Evolutionary conservation across 1,139 yeast genomes (phyloP), one percentile per base, ranked within the genome.

Genomic region (Kazachstania sp.): DNA sequence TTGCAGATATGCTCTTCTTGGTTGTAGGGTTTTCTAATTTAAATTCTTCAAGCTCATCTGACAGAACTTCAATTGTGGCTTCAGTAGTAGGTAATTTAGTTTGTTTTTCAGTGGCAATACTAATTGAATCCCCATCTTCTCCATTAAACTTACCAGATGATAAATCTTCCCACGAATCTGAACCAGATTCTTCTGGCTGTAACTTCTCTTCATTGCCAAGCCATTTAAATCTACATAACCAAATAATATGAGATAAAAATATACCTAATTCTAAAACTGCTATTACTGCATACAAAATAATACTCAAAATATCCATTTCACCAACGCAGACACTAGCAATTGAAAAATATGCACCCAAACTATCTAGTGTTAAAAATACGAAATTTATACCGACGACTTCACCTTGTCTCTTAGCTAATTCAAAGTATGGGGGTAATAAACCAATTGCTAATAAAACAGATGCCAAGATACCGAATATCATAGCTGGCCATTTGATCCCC

Each of bases 401-500:
- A 3, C 97, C 96, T 44, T 75, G 66, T 52, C 95, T 74, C 61
- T 85, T 85, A 35, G 78, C 78, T 30, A 88, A 69, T 61, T 88
- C 97, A 58, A 80, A 80, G 64, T 88, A 90, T 6, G 96, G 96
- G 0, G 97, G 97, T 1, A 88, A 58, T 41, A 90, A 71, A 0
- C 97, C 97, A 3, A 77, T 59, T 0, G 86, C 95, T 26, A 88
- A 70, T 28, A 85, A 64, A 0, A 88, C 71, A 1, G 94, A 79
- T 0, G 97, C 95, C 37, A 86, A 54, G 13, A 86, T 74, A 13
- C 96, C 97, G 50, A 86, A 74, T 41, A 88, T 72, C 37, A 86
- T 65, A 58, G 81, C 74, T 8, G 96, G 96, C 92, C 95, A 87
- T 32, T 69, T 67, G 2, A 51, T 57, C 0, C 70, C 71, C 8